phyloP scores from a whole-genome alignment of 2,329 filamentous ascomycete species.

The Diaporthe amygdali region DNA sequence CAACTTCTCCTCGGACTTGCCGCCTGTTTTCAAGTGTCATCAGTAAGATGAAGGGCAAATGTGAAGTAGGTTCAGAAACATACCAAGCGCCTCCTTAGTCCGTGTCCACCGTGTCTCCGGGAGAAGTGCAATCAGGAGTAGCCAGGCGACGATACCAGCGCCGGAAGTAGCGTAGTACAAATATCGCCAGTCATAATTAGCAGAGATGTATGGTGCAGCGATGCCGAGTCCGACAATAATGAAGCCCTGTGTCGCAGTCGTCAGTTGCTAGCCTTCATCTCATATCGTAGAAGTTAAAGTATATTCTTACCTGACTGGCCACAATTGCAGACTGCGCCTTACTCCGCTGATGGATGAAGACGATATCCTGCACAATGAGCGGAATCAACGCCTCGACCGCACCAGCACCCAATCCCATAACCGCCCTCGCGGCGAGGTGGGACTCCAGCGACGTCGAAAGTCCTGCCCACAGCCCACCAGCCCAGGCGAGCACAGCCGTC shows the following conservation, averaged over 20 bases:
- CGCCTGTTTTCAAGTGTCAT: slow-evolving; percentile 17
- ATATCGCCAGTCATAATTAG: slow-evolving; percentile 39
- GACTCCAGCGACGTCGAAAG: slow-evolving; percentile 35
- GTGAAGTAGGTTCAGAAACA: background rate
- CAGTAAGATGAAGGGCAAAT: background rate
- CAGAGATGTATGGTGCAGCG: slow-evolving; percentile 36
- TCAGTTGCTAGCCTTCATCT: background rate
- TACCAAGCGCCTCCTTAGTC: slow-evolving; percentile 36
- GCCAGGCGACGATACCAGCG: slow-evolving; percentile 38
- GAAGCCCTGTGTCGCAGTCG: slow-evolving; percentile 31
- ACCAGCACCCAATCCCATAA: slow-evolving; percentile 42
- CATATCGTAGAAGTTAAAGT: background rate
- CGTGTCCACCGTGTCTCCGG: slow-evolving; percentile 42
- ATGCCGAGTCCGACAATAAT: slow-evolving; percentile 37
- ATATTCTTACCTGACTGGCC: slow-evolving; percentile 26
- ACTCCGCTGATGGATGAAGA: slow-evolving; percentile 45
- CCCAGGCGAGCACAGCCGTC: slow-evolving; percentile 38
- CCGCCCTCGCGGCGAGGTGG: slow-evolving; percentile 39
- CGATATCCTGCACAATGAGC: slow-evolving; percentile 44
- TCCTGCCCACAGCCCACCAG: slow-evolving; percentile 42
- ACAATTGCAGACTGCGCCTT: slow-evolving; percentile 38
- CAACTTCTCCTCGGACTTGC: slow-evolving; percentile 31
- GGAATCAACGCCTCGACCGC: slow-evolving; percentile 42
- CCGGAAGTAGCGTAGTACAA: slow-evolving; percentile 41
- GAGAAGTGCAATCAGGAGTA: slow-evolving; percentile 37